Base-by-base conservation (phyloP, 2,329 filamentous ascomycete genomes). In the Calonectria honghensis region DNA sequence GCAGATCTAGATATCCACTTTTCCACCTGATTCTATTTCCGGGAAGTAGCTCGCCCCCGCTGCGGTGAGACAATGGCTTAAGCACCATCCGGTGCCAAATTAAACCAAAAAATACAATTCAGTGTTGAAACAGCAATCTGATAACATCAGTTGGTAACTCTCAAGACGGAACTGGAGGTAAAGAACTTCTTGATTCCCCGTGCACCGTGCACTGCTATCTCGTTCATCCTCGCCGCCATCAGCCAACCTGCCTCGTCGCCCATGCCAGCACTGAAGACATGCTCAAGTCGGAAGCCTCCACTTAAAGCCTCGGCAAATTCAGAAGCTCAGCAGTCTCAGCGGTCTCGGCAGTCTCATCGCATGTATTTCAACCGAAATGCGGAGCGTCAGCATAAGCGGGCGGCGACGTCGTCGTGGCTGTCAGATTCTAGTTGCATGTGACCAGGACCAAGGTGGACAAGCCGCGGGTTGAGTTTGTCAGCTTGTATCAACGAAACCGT, bases 321-420 rank as follows among this genome's bases (percentile, higher is more conserved):
- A 13, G n/a, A 11, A 24, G n/a, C 2, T 4, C n/a, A 13, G n/a
- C 3, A 24, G n/a, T 1, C 9, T n/a, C 10, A 3, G 45, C 7
- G 18, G 10, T 3, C 4, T 24, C 9, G 10, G 10, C n/a, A 13
- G 45, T 24, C 4, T 11, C 20, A 5, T 11, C 5, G 1, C 0
- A 48, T 48, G 24, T 24, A 4, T 48, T 48, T 24, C 11, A 10
- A 24, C 45, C 45, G 45, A 3, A 24, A 11, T 48, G 9, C 9
- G 45, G 45, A 48, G 45, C n/a, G n/a, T 48, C 45, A 48, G 45
- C 45, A 48, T 48, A 48, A 48, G 45, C n/a, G 45, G 45, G 20
- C 45, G 45, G n/a, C 45, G 41, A 45, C 3, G 20, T n/a, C n/a
- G 41, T n/a, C 7, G 20, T 20, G 24, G 24, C 20, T 48, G 45